Conservation (phyloP, 2,329 filamentous ascomycete species). For the Neofusicoccum umdonicola region DNA sequence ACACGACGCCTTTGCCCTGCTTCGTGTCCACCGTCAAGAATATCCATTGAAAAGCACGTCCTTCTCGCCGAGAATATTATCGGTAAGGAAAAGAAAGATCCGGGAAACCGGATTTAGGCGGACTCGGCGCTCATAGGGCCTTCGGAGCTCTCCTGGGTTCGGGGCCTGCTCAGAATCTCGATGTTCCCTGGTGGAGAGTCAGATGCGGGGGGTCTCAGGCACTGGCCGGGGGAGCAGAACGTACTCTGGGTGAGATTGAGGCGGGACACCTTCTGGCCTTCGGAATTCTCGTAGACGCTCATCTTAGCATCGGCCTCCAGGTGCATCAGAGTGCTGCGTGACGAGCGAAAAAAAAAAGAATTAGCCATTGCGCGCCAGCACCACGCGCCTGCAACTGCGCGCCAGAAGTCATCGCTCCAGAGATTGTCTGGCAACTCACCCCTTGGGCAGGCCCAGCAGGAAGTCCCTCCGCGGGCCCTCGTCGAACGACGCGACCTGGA, state of each 20-base stretch:
- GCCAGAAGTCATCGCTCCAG: neutral
- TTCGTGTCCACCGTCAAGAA: neutral
- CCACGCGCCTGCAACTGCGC: neutral
- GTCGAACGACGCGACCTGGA: constrained; percentile 71
- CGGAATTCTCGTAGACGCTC: constrained; percentile 63
- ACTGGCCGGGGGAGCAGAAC: constrained; percentile 36
- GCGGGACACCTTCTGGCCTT: constrained; percentile 63
- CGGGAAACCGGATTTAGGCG: neutral
- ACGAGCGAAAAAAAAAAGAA: neutral
- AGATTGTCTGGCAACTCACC: constrained; percentile 55
- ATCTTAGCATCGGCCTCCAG: constrained; percentile 80
- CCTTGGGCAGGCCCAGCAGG: constrained; percentile 74
- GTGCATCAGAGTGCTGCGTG: constrained; percentile 68
- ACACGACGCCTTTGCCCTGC: neutral
- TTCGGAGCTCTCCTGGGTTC: neutral
- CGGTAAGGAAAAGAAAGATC: neutral
- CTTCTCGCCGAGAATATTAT: neutral
- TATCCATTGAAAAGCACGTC: neutral
- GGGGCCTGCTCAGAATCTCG: constrained; percentile 47
- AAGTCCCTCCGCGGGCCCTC: constrained; percentile 70
- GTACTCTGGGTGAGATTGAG: constrained; percentile 79
- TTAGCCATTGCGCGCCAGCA: neutral
- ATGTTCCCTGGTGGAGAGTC: constrained; percentile 41
- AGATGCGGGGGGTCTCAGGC: neutral
- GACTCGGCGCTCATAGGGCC: neutral